Conservation (phyloP, 768 basidiomycete species). For the Russula virescens region DNA sequence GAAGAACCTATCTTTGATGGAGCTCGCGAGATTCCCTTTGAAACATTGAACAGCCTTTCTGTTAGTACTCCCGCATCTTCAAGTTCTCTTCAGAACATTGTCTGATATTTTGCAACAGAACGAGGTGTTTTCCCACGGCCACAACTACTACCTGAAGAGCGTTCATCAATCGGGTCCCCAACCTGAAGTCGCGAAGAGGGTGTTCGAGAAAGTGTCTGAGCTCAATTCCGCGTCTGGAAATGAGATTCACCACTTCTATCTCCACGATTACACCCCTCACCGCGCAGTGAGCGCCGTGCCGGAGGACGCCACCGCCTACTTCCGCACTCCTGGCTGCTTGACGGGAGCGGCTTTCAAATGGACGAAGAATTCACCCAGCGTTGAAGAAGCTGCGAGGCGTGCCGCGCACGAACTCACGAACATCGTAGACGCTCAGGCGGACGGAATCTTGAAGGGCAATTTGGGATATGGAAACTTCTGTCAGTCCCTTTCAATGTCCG, state of each 20-base stretch:
- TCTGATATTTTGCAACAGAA: constrained; percentile 34
- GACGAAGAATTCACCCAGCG: not conserved
- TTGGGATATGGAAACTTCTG: constrained; percentile 23
- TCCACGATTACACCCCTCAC: constrained; percentile 44
- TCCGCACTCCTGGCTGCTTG: constrained; percentile 29
- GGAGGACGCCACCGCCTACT: constrained; percentile 37
- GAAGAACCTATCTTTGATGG: constrained; percentile 39
- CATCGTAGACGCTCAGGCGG: not conserved
- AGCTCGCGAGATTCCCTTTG: constrained; percentile 43
- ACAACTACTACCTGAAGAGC: constrained; percentile 41
- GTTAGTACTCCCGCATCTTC: constrained; percentile 27
- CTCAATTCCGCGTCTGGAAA: constrained; percentile 21
- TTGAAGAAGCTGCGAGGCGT: not conserved
- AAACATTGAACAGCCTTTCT: constrained; percentile 38
- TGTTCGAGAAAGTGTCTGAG: not conserved
- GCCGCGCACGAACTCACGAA: constrained; percentile 3
- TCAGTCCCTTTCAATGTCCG: not conserved
- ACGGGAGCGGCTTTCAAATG: not conserved
- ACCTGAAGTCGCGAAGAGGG: not conserved
- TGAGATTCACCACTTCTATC: constrained; percentile 29
- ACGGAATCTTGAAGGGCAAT: not conserved
- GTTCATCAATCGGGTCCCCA: constrained; percentile 14
- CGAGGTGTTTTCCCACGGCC: constrained; percentile 32
- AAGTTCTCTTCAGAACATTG: not conserved
- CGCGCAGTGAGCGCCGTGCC: constrained; percentile 31